Conservation (phyloP, 176 grass and related monocot species). For the Aechmea fasciata region DNA sequence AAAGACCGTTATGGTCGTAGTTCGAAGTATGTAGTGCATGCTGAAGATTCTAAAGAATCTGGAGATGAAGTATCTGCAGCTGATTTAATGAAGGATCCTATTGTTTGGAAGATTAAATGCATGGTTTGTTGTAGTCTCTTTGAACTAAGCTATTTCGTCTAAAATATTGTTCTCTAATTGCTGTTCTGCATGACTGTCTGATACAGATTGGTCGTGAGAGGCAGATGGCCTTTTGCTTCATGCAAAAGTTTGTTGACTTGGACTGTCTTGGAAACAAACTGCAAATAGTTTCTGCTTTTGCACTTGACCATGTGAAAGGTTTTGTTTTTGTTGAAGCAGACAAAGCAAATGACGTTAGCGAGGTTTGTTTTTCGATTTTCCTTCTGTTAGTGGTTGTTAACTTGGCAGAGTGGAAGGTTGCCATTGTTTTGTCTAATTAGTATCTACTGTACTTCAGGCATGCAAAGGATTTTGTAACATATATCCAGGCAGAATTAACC, state of each 20-base stretch:
- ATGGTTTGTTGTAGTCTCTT: slow-evolving; percentile 44
- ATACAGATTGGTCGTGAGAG: slow-evolving; percentile 71
- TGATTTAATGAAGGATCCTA: slow-evolving; percentile 46
- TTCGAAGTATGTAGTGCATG: slow-evolving; percentile 33
- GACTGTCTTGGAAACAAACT: slow-evolving; percentile 58
- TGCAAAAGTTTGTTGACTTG: slow-evolving; percentile 88
- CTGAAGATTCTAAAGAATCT: slow-evolving; percentile 39
- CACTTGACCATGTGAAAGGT: slow-evolving; percentile 88
- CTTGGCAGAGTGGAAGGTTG: neutral
- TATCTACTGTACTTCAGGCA: slow-evolving; percentile 36
- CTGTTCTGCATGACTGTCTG: slow-evolving; percentile 27
- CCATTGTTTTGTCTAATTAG: neutral
- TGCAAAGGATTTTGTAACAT: slow-evolving; percentile 97
- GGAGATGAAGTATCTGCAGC: slow-evolving; percentile 27
- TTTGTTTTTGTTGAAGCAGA: slow-evolving; percentile 95
- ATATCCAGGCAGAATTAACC: slow-evolving; percentile 52
- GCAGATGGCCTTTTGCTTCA: slow-evolving; percentile 87
- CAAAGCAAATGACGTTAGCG: slow-evolving; percentile 76
- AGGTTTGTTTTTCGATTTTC: slow-evolving; percentile 42
- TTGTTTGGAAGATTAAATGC: slow-evolving; percentile 88
- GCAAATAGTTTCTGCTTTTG: slow-evolving; percentile 75
- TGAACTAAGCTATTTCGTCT: neutral
- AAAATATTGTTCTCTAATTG: neutral
- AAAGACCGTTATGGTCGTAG: slow-evolving; percentile 49
- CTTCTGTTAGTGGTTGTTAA: neutral